Evolutionary conservation across 2,329 filamentous ascomycete species (phyloP).

Genomic region (Fusarium sp.): DNA sequence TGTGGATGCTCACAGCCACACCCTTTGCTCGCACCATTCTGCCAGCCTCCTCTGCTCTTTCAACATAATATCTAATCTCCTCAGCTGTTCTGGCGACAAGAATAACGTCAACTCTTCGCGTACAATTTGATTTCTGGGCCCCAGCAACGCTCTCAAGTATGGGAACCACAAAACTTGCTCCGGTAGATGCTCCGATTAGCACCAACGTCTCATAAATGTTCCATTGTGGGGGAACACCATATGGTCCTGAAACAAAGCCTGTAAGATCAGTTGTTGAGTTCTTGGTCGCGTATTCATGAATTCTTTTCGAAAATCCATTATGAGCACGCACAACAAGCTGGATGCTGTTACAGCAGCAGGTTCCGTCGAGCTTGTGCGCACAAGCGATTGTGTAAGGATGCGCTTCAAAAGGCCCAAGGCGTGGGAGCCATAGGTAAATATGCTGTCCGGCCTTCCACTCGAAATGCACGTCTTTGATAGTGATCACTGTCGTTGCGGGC

Average conservation of each 20-base stretch:
- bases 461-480: slow-evolving; percentile 71
- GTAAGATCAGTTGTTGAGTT: slow-evolving; percentile 50
- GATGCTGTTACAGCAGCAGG: slow-evolving; percentile 70
- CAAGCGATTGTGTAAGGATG: slow-evolving; percentile 74
- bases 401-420: slow-evolving; percentile 66
- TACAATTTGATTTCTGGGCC: slow-evolving; percentile 59
- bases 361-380: slow-evolving; percentile 63
- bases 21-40: slow-evolving; percentile 58
- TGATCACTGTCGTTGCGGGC: slow-evolving; percentile 67
- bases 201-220: slow-evolving; percentile 71
- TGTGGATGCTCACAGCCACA: slow-evolving; percentile 64
- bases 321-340: slow-evolving; percentile 70
- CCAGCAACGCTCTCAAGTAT: slow-evolving; percentile 68
- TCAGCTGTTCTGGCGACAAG: slow-evolving; percentile 64
- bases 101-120: slow-evolving; percentile 66
- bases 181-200: slow-evolving; percentile 72
- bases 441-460: slow-evolving; percentile 71
- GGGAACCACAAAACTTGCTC: slow-evolving; percentile 72
- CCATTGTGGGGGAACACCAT: slow-evolving; percentile 67
- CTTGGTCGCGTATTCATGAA: slow-evolving; percentile 62
- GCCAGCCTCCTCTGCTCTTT: slow-evolving; percentile 61
- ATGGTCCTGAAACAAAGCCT: slow-evolving; percentile 68
- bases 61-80: slow-evolving; percentile 68
- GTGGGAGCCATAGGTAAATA: slow-evolving; percentile 71
- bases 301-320: slow-evolving; percentile 67